A percentile compares a stretch with the other conserved stretches of the same genome.
These are phyloP conservation scores for Kurtzmaniella quercitrusa DNA, from an alignment of 1,139 yeast genomes.

Conservation along the genomic window DNA sequence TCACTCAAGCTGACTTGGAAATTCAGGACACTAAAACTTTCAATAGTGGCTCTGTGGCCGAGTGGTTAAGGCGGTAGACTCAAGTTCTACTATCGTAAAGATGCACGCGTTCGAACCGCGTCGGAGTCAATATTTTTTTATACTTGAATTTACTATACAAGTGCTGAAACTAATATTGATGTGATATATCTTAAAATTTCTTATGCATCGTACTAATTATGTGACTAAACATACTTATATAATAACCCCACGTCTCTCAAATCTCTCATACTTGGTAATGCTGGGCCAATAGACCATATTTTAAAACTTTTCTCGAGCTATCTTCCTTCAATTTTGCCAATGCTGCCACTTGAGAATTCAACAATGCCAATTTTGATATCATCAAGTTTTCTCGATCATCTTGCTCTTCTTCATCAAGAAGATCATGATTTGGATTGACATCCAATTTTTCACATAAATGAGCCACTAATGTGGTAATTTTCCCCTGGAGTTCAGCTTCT, in stretches of 20 bases:
- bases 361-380: constrained; percentile 19
- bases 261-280: background rate
- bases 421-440: background rate
- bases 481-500: constrained; percentile 10
- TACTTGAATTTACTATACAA: background rate
- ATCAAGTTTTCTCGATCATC: constrained; percentile 6
- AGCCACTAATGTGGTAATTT: constrained; percentile 19
- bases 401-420: constrained; percentile 8
- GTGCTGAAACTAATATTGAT: no score
- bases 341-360: constrained; percentile 25
- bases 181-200: no score
- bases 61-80: constrained; percentile 34
- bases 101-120: constrained; percentile 20
- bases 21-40: background rate
- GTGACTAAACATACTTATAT: no score
- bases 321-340: constrained; percentile 20
- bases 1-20: background rate
- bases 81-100: constrained; percentile 31
- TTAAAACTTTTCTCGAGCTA: constrained; percentile 11
- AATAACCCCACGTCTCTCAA: no score
- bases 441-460: constrained; percentile 23
- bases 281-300: constrained; percentile 1
- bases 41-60: constrained; percentile 24
- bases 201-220: no score
- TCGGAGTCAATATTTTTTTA: constrained; percentile 15